Evolutionary conservation across 2,329 filamentous ascomycete genomes (phyloP), one percentile per base, ranked within the genome.

Genomic region (Ramularia endophylla): DNA sequence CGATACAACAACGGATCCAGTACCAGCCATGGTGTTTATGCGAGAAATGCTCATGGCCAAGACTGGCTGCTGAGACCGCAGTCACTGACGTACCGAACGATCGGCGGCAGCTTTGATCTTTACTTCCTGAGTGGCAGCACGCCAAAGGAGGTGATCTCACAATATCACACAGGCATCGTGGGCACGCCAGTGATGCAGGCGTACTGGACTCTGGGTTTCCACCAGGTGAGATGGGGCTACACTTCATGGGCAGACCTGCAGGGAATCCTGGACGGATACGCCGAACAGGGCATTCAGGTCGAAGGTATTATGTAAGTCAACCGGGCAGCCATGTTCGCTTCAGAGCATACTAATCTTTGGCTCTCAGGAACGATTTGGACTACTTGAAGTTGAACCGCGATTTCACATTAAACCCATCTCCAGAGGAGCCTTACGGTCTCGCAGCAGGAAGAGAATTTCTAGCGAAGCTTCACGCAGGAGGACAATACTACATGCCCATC

Each of bases 101-200:
- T 61, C 16, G 58, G 58, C 11, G 59, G 59, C 17, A 58, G 54
- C 41, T 47, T 89, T 41, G 85, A 90, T 57, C 68, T 90, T 16
- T 87, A 85, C 60, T 86, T 90, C 64, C 81, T 83, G 54, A 73
- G 79, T 5, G 86, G 85, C 66, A 43, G 47, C 8, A 41, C 43
- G 4, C 40, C 47, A 8, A 46, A 39, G 41, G 0, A 41, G 15
- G 41, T 44, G 27, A 45, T 48, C 28, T 37, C 35, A 19, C 44
- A 54, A 27, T 53, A 49, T 18, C 44, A 47, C 16, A 52, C 45
- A 12, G 54, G 52, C 2, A 50, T 57, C 17, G 44, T 57, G n/a
- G 49, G 48, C 11, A 55, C 52, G 8, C 55, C 54, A 1, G 46
- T 30, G 3, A 42, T 56, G 46, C 51, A 54, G 34, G 40, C 45